Evolutionary conservation across 2,329 filamentous ascomycete species (phyloP), one percentile per base, ranked within the genome.

Genomic region (Pestalotiopsis sp.): DNA sequence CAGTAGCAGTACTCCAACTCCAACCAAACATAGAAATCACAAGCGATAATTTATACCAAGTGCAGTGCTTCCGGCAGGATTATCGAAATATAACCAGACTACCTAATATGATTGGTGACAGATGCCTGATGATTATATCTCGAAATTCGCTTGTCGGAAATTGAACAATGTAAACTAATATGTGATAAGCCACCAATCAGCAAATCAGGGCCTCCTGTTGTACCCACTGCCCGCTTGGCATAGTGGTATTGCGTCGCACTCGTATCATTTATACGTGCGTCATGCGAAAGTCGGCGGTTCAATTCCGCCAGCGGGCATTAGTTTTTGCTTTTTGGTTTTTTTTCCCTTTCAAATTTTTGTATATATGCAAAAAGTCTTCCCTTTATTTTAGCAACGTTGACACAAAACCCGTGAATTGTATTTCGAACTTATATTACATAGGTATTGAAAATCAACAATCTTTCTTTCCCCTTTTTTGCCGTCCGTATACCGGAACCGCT

Each of bases 181-280:
- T 1, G 25, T 13, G 12, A 38, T 20, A 36, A 36, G 2, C 27
- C 14, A 3, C 13, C 27, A 38, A 23, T 2, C 17, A 62, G 20
- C 59, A 62, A 41, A 62, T 62, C 59, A 62, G 59, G 27, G n/a
- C 31, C 9, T 40, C 17, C 23, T 36, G 27, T 27, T 27, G 17
- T 59, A 23, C n/a, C 59, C 59, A 40, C 17, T 40, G 61, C 61
- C 61, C 61, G 61, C 61, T 64, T 64, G 61, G 61, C 61, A 64
- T 52, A 64, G 61, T 64, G 61, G 61, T 64, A 64, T 49, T 64
- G 61, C 61, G 61, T 64, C 61, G 38, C 61, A 64, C 61, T 64
- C 61, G 61, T 64, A 64, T 38, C 14, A 31, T 14, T 41, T 13
- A n/a, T 64, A 52, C 38, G 61, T 64, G 41, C 61, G 61, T 36